Percentiles rank a stretch among this genome's conserved stretches.
These are phyloP conservation scores for Fistulifera pelliculosa DNA, from an alignment of 108 stramenopile species.

Conservation along the genomic window DNA sequence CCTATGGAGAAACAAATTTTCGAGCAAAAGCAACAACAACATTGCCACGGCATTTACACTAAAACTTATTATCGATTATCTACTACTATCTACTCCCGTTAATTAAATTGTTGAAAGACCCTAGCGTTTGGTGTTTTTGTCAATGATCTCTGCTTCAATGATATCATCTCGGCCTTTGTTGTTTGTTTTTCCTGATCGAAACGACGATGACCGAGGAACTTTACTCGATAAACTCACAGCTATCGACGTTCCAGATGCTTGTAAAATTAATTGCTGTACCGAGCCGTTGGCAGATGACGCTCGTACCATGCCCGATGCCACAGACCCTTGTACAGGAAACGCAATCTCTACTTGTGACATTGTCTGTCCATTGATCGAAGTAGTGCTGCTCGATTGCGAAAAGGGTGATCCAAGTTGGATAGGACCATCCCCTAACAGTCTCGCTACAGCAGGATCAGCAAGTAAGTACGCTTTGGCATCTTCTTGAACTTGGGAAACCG, in stretches of 20 bases:
- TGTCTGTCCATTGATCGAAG: constrained; percentile 49
- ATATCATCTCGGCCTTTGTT: background rate
- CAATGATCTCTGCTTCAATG: constrained; percentile 5
- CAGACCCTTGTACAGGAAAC: constrained; percentile 43
- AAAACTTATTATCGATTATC: too few relatives aligned
- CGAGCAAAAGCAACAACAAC: too few relatives aligned
- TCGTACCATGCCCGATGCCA: constrained; percentile 33
- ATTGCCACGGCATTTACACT: too few relatives aligned
- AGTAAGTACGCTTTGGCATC: constrained; percentile 41
- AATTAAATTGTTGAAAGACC: too few relatives aligned
- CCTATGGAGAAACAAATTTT: too few relatives aligned
- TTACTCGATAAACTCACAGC: too few relatives aligned
- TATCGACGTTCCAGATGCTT: too few relatives aligned
- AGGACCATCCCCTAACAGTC: constrained; percentile 41
- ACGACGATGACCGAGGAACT: too few relatives aligned
- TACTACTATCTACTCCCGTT: too few relatives aligned
- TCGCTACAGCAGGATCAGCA: constrained; percentile 24
- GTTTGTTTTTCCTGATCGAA: too few relatives aligned
- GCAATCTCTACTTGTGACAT: constrained; percentile 34
- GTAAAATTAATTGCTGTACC: too few relatives aligned
- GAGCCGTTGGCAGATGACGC: too few relatives aligned
- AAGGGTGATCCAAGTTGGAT: constrained; percentile 56
- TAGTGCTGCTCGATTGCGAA: constrained; percentile 48
- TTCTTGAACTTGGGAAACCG: constrained; percentile 45
- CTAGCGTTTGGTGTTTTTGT: background rate